These are phyloP conservation scores for Aspergillus ochraceus DNA, from an alignment of 2,329 filamentous ascomycete species.

Conservation along the genomic window DNA sequence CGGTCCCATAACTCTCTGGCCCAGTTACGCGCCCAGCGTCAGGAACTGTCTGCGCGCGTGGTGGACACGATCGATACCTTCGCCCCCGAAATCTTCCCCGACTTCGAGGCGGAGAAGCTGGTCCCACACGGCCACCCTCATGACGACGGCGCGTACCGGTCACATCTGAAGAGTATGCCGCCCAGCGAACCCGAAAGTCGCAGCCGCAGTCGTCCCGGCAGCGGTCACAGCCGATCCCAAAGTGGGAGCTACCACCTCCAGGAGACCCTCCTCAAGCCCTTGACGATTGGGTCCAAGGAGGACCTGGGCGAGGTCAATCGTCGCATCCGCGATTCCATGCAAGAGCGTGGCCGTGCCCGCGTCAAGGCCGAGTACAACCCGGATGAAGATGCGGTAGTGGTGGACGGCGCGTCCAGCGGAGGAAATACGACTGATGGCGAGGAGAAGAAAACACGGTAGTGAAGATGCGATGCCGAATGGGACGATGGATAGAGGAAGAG, in stretches of 20 bases:
- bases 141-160: constrained; percentile 24
- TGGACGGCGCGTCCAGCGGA: not conserved
- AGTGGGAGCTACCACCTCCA: constrained; percentile 63
- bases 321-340: constrained; percentile 83
- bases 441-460: not conserved
- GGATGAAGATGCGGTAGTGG: not conserved
- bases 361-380: not conserved
- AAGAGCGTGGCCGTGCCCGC: constrained; percentile 58
- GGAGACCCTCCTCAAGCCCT: constrained; percentile 67
- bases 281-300: constrained; percentile 58
- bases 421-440: not conserved
- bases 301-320: constrained; percentile 79
- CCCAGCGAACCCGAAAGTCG: constrained; percentile 89
- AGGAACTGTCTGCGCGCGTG: constrained; percentile 74
- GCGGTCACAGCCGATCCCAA: constrained; percentile 46
- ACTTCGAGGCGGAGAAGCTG: constrained; percentile 79
- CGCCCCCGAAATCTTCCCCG: constrained; percentile 94
- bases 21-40: constrained; percentile 70
- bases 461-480: not conserved
- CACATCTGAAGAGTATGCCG: constrained; percentile 58
- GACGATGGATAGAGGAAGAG: too few relatives aligned
- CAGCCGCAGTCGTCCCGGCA: constrained; percentile 69
- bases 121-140: constrained; percentile 53
- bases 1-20: constrained; percentile 80
- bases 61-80: constrained; percentile 93